Evolutionary conservation across 768 basidiomycete genomes (phyloP).

Genomic region (Hydnum rufescens): DNA sequence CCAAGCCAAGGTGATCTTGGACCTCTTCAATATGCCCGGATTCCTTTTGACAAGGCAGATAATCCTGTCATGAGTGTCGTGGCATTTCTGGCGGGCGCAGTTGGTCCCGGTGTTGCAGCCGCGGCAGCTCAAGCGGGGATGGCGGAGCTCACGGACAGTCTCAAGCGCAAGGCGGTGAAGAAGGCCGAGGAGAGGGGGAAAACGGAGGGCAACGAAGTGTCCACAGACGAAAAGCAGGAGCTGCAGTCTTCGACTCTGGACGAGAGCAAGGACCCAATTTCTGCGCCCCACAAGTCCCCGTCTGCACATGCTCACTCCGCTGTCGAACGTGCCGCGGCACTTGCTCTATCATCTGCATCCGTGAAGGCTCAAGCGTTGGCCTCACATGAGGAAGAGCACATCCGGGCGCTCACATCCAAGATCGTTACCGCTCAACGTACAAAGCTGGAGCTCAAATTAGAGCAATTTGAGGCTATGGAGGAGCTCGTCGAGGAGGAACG

Average conservation of each 20-base stretch:
- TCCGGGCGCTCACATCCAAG: constrained; percentile 52
- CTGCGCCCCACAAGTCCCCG: constrained; percentile 22
- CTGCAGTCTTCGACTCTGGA: constrained; percentile 11
- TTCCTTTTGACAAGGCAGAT: constrained; percentile 88
- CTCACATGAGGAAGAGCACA: constrained; percentile 60
- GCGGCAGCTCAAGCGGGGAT: constrained; percentile 85
- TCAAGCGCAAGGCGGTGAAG: constrained; percentile 20
- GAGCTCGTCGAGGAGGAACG: constrained; percentile 82
- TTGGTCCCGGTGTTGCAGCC: constrained; percentile 75
- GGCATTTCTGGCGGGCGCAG: constrained; percentile 85
- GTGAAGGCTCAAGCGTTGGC: constrained; percentile 68
- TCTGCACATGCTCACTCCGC: constrained; percentile 46
- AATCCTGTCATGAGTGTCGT: constrained; percentile 99
- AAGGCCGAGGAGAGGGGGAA: constrained; percentile 8
- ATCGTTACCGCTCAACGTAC: constrained; percentile 56
- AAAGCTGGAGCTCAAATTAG: constrained; percentile 89
- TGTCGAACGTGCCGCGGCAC: constrained; percentile 58
- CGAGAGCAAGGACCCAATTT: constrained; percentile 6
- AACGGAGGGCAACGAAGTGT: constrained; percentile 5
- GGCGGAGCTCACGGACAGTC: constrained; percentile 53
- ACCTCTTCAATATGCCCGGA: constrained; percentile 46
- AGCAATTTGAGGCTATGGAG: constrained; percentile 87
- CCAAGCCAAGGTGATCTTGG: constrained; percentile 47
- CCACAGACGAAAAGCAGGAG: constrained; percentile 3
- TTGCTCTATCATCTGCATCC: constrained; percentile 79